Conservation (phyloP, 73 alveolate genomes). For the Paramecium sonneborni region DNA sequence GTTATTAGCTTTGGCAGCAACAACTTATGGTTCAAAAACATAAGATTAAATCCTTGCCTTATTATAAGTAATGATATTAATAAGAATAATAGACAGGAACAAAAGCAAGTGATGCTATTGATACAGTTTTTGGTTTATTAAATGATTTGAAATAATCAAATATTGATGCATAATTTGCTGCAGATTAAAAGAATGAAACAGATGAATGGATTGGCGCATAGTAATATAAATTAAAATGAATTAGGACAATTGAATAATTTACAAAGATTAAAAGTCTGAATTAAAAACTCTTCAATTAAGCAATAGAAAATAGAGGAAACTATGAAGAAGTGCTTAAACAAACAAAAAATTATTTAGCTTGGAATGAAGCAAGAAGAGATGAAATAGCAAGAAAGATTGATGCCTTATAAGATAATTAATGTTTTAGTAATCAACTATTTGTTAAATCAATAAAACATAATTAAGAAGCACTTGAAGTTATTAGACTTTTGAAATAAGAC, state of each 20-base stretch:
- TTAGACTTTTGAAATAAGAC: slow-evolving; percentile 52
- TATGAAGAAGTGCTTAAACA: slow-evolving; percentile 2
- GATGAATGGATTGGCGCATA: slow-evolving; percentile 43
- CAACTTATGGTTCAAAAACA: slow-evolving; percentile 30
- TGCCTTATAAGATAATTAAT: slow-evolving; percentile 20
- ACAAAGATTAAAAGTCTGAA: slow-evolving; percentile 10
- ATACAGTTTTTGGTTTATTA: slow-evolving; percentile 25
- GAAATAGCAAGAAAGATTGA: slow-evolving; percentile 55
- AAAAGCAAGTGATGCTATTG: slow-evolving; percentile 59
- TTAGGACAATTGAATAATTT: slow-evolving; percentile 53
- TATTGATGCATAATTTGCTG: slow-evolving; percentile 49
- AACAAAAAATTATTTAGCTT: slow-evolving; percentile 49
- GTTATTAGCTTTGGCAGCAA: slow-evolving; percentile 37
- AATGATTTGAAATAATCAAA: slow-evolving; percentile 49
- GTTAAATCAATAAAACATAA: slow-evolving; percentile 43
- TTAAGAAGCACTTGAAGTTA: slow-evolving; percentile 35
- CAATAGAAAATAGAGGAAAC: background rate
- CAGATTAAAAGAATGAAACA: slow-evolving; percentile 53
- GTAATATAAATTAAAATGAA: background rate
- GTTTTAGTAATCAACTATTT: slow-evolving; percentile 25
- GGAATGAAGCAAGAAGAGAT: slow-evolving; percentile 56
- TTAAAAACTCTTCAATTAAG: slow-evolving; percentile 25
- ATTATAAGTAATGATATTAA: background rate
- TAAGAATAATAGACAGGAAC: slow-evolving; percentile 9
- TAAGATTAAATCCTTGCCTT: slow-evolving; percentile 51